Evolutionary conservation across 768 basidiomycete species (phyloP).

Genomic region (Boletus sp.): DNA sequence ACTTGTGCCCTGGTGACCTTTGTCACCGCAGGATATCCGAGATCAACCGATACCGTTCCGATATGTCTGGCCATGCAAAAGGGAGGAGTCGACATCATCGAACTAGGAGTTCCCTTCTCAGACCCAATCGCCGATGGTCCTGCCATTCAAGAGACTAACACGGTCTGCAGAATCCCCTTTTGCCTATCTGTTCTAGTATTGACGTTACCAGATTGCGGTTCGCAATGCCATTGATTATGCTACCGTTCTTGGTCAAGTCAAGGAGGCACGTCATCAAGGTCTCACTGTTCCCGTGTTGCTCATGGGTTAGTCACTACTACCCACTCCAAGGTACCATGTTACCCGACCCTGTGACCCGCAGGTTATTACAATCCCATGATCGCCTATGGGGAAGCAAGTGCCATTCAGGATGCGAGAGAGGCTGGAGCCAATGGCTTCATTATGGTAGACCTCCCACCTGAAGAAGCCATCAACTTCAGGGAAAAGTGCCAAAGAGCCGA

Average conservation of each 20-base stretch:
- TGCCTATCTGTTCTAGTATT: not conserved
- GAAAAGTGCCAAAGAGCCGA: conserved; percentile 77
- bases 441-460: conserved; percentile 95
- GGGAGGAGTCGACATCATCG: conserved; percentile 92
- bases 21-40: conserved; percentile 92
- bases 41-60: conserved; percentile 72
- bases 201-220: conserved; percentile 67
- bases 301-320: conserved; percentile 20
- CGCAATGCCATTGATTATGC: conserved; percentile 75
- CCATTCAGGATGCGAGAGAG: conserved; percentile 82
- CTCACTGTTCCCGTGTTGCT: conserved; percentile 76
- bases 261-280: conserved; percentile 77
- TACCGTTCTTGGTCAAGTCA: conserved; percentile 69
- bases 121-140: conserved; percentile 97
- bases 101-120: conserved; percentile 76
- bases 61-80: conserved; percentile 88
- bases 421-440: conserved; percentile 98
- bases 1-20: conserved; percentile 76
- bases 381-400: conserved; percentile 92
- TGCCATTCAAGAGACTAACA: conserved; percentile 89
- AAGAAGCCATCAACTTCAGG: conserved; percentile 90
- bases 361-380: conserved; percentile 98
- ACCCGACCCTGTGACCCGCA: conserved; percentile 28
- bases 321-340: not conserved
- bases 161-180: conserved; percentile 38